These are phyloP conservation scores for Rhodosorus marinus DNA, from an alignment of 23 red algal species.

Conservation along the genomic window DNA sequence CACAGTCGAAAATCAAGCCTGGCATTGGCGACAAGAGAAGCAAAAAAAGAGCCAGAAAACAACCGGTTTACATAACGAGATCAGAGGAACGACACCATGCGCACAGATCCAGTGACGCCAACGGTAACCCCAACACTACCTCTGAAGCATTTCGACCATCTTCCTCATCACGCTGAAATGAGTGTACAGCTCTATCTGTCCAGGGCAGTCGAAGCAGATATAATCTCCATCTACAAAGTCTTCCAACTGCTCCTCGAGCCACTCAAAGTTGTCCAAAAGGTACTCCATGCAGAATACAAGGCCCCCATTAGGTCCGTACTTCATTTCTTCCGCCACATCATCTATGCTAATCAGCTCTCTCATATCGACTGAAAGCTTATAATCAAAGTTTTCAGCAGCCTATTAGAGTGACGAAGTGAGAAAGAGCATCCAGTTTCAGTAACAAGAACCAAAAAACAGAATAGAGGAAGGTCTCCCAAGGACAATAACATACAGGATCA, in stretches of 20 bases:
- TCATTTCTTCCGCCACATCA: conserved; percentile 59
- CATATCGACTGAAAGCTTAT: conserved; percentile 50
- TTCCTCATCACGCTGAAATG: conserved; percentile 66
- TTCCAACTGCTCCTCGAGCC: conserved; percentile 64
- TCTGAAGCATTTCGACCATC: conserved; percentile 24
- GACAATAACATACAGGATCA: conserved; percentile 42
- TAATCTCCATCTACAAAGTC: conserved; percentile 64
- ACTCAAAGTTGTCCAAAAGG: conserved; percentile 65
- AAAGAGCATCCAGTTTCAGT: background rate
- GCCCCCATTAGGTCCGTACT: conserved; percentile 72
- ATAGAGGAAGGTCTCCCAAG: background rate
- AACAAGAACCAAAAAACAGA: background rate
- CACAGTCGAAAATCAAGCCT: conserved; percentile 40
- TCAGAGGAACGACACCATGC: too few species aligned
- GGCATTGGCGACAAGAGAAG: too few species aligned
- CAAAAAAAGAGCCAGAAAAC: too few species aligned
- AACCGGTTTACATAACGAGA: too few species aligned
- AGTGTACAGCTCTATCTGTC: conserved; percentile 92
- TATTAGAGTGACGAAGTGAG: background rate
- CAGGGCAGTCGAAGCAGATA: conserved; percentile 72
- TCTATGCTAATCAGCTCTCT: conserved; percentile 70
- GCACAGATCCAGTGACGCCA: too few species aligned
- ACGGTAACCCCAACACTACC: too few species aligned
- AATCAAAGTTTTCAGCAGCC: conserved; percentile 52
- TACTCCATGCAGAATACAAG: conserved; percentile 98